phyloP scores from a whole-genome alignment of 768 basidiomycete species.

The Boletus fagicola region DNA sequence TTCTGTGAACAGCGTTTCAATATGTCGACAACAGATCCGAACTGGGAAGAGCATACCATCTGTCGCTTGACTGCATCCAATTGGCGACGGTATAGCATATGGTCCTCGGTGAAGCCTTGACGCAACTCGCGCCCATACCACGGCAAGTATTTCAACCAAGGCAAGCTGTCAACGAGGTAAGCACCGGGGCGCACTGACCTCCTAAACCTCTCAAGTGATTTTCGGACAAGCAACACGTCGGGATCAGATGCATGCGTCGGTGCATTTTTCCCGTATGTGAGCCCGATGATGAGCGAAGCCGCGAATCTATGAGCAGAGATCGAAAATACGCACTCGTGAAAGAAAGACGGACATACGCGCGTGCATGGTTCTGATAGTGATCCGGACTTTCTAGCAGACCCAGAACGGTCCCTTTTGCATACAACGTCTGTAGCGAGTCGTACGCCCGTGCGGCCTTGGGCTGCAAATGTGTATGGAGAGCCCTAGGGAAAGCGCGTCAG shows the following conservation, averaged over 20 bases:
- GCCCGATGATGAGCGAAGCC: conserved; percentile 13
- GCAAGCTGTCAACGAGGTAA: conserved; percentile 35
- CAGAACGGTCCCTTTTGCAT: conserved; percentile 18
- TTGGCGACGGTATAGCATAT: conserved; percentile 45
- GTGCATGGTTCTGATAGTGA: conserved; percentile 7
- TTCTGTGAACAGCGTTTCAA: neutral
- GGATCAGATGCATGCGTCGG: conserved; percentile 16
- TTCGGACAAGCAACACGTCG: conserved; percentile 19
- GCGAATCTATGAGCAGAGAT: conserved; percentile 14
- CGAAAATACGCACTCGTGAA: conserved; percentile 19
- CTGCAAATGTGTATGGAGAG: conserved; percentile 53
- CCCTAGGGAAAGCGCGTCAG: conserved; percentile 30
- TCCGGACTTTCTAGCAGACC: conserved; percentile 13
- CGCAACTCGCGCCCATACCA: conserved; percentile 56
- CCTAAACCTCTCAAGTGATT: conserved; percentile 20
- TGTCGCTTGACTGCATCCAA: conserved; percentile 42
- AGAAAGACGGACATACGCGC: conserved; percentile 40
- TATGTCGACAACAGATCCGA: neutral
- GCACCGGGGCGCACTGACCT: conserved; percentile 28
- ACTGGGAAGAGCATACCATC: conserved; percentile 31
- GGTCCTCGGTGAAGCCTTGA: conserved; percentile 49
- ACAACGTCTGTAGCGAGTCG: conserved; percentile 40
- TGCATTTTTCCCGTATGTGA: conserved; percentile 23
- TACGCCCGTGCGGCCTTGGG: conserved; percentile 46
- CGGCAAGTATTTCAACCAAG: conserved; percentile 46